phyloP scores from a whole-genome alignment of 2,329 filamentous ascomycete genomes.

The Fusarium sororula region DNA sequence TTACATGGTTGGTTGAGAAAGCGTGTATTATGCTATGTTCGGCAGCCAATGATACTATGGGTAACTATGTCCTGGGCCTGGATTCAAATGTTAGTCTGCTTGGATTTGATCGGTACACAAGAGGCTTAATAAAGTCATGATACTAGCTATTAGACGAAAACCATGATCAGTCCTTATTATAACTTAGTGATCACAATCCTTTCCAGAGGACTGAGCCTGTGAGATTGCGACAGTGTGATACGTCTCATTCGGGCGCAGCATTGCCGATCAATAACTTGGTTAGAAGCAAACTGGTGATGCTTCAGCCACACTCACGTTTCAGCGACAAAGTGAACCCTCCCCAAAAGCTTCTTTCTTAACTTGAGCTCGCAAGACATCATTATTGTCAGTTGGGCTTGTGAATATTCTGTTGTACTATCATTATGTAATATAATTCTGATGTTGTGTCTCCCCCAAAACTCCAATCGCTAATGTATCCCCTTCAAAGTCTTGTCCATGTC shows the following conservation, averaged over 20 bases:
- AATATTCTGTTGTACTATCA: background rate
- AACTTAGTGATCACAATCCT: background rate
- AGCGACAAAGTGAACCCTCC: background rate
- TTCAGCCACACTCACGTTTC: constrained; percentile 21
- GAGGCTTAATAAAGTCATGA: background rate
- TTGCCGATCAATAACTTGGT: constrained; percentile 14
- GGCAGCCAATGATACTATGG: background rate
- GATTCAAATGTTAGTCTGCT: background rate
- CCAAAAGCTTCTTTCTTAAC: background rate
- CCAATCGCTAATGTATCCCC: background rate
- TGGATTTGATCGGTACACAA: background rate
- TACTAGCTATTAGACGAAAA: background rate
- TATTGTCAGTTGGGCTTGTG: background rate
- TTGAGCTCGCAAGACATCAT: background rate
- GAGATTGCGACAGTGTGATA: constrained; percentile 16
- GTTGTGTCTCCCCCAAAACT: background rate
- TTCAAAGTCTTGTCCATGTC: constrained; percentile 15
- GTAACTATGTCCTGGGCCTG: background rate
- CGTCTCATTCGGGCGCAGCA: constrained; percentile 28
- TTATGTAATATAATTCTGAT: background rate
- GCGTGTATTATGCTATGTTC: background rate
- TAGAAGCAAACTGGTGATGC: constrained; percentile 4
- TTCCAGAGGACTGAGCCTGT: background rate
- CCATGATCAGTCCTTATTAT: background rate
- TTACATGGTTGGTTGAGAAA: background rate